These are phyloP conservation scores for Carex kokanica DNA, from an alignment of 176 grass and related monocot genomes.

Conservation along the genomic window DNA sequence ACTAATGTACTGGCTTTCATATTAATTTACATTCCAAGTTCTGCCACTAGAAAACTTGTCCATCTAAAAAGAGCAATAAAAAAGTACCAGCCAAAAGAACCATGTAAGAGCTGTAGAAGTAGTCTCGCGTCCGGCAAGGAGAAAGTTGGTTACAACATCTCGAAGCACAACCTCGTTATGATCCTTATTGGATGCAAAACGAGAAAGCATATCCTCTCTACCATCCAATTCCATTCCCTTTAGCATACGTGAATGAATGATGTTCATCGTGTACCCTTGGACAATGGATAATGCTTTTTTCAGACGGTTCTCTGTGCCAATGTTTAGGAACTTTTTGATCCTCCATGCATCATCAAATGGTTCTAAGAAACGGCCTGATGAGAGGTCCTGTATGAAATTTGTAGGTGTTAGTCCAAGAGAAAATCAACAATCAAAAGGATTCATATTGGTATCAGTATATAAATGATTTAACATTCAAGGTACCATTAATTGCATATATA, in stretches of 20 bases:
- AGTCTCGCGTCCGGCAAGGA: slow-evolving; percentile 45
- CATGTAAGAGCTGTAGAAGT: slow-evolving; percentile 44
- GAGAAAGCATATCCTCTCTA: slow-evolving; percentile 34
- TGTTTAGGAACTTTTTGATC: slow-evolving; percentile 47
- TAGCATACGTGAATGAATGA: slow-evolving; percentile 31
- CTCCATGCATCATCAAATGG: slow-evolving; percentile 27
- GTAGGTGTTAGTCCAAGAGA: background rate
- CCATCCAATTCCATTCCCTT: slow-evolving; percentile 9
- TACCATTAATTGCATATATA: background rate
- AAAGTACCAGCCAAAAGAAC: slow-evolving; percentile 46
- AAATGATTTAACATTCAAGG: background rate
- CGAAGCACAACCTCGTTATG: slow-evolving; percentile 25
- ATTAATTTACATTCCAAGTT: background rate
- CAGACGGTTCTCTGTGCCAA: slow-evolving; percentile 22
- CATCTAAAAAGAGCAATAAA: background rate
- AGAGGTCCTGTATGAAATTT: slow-evolving; percentile 21
- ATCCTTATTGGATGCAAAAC: slow-evolving; percentile 25
- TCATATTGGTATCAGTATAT: background rate
- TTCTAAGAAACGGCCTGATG: slow-evolving; percentile 29
- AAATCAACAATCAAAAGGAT: background rate
- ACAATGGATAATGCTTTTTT: slow-evolving; percentile 15
- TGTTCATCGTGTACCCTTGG: slow-evolving; percentile 16
- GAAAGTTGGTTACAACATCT: slow-evolving; percentile 37
- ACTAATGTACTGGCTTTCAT: background rate
- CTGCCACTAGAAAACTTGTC: background rate